A percentile compares a stretch with the other conserved stretches of the same genome.
phyloP scores from a whole-genome alignment of 2,329 filamentous ascomycete species.

The Bipolaris sorokiniana region DNA sequence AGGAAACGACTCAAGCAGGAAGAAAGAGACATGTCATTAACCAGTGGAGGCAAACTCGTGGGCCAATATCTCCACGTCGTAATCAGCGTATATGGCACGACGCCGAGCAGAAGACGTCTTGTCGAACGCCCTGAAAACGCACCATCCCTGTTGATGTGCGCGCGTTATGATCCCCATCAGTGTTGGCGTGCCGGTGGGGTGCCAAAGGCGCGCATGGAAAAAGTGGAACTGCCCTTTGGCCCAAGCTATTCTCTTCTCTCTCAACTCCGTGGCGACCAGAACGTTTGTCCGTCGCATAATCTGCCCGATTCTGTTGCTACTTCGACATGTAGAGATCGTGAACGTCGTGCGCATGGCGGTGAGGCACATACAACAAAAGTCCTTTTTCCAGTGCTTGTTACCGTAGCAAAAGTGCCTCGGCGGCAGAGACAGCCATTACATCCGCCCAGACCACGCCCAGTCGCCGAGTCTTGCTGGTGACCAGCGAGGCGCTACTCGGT shows the following conservation, averaged over 20 bases:
- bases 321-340: not conserved
- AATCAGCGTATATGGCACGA: constrained; percentile 15
- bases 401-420: constrained; percentile 4
- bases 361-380: not conserved
- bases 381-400: not conserved
- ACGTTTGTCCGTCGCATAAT: not conserved
- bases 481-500: constrained; percentile 1
- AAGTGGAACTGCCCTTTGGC: constrained; percentile 4
- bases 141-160: constrained; percentile 19
- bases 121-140: constrained; percentile 19
- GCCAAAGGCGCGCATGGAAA: not conserved
- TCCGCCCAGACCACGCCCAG: constrained; percentile 15
- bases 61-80: constrained; percentile 12
- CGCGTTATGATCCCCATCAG: constrained; percentile 22
- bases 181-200: constrained; percentile 21
- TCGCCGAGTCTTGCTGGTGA: constrained; percentile 9
- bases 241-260: constrained; percentile 9
- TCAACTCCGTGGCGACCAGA: not conserved
- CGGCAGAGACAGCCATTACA: not conserved
- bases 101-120: constrained; percentile 22
- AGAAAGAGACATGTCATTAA: constrained; percentile 2
- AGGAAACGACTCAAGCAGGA: not conserved
- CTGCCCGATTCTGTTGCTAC: not conserved
- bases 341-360: not conserved
- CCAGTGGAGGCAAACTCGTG: constrained; percentile 12